phyloP scores from a whole-genome alignment of 2,329 filamentous ascomycete species.

The Plectosphaerella cucumerina region DNA sequence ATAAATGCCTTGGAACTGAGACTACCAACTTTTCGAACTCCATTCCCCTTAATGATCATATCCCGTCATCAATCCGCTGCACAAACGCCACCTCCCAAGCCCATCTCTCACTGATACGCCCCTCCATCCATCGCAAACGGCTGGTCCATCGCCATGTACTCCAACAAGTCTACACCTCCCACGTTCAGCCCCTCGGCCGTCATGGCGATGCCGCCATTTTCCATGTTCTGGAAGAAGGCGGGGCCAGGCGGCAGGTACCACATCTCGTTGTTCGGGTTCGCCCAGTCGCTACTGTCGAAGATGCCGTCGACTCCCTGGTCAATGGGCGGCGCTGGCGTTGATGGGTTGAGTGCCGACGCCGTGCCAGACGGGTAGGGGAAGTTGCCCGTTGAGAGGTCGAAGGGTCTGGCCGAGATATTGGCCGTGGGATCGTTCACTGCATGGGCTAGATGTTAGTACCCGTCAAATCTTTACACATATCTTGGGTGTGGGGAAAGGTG shows the following conservation, averaged over 20 bases:
- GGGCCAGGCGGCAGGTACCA: conserved; percentile 63
- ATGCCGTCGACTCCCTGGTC: conserved; percentile 30
- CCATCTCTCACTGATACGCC: background rate
- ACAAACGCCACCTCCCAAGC: background rate
- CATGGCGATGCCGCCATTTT: conserved; percentile 58
- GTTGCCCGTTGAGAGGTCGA: conserved; percentile 49
- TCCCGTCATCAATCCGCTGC: too few species aligned
- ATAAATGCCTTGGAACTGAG: too few species aligned
- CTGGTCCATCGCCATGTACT: conserved; percentile 62
- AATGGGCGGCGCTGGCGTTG: conserved; percentile 40
- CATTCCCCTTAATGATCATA: background rate
- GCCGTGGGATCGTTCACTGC: conserved; percentile 22
- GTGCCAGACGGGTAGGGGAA: conserved; percentile 49
- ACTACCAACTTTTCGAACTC: background rate
- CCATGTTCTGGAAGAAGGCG: conserved; percentile 62
- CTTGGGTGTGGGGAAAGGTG: background rate
- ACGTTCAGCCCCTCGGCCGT: conserved; percentile 65
- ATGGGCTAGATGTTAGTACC: conserved; percentile 19
- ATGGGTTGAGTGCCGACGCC: conserved; percentile 43
- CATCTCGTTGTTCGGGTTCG: conserved; percentile 53
- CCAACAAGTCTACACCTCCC: conserved; percentile 61
- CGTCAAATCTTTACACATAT: too few species aligned
- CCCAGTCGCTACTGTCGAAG: conserved; percentile 49
- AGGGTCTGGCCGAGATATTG: conserved; percentile 60
- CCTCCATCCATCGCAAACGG: conserved; percentile 26